A percentile compares a stretch with the other conserved stretches of the same genome.
phyloP scores from a whole-genome alignment of 2,329 filamentous ascomycete species.

The Neonectria neomacrospora region DNA sequence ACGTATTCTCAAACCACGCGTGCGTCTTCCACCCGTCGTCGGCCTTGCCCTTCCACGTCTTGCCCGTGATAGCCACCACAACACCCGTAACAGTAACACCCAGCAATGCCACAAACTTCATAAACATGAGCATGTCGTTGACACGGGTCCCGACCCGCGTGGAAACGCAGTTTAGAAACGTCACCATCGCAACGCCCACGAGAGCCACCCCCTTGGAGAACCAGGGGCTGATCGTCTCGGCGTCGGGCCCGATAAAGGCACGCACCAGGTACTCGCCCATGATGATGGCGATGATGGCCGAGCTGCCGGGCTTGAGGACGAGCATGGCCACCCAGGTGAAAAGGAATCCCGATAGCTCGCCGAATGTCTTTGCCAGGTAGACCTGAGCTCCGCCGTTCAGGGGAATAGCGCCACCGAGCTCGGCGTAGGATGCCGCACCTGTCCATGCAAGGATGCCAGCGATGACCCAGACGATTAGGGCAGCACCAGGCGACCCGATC shows the following conservation, averaged over 20 bases:
- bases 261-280: constrained; percentile 98
- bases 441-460: constrained; percentile 97
- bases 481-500: constrained; percentile 89
- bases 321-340: constrained; percentile 97
- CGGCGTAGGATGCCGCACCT: constrained; percentile 92
- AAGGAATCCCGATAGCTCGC: constrained; percentile 90
- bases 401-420: constrained; percentile 94
- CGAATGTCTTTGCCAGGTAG: constrained; percentile 96
- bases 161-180: constrained; percentile 88
- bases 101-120: constrained; percentile 92
- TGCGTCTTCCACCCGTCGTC: constrained; percentile 88
- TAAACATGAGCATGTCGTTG: constrained; percentile 94
- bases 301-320: constrained; percentile 91
- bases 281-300: constrained; percentile 96
- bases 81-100: constrained; percentile 89
- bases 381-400: constrained; percentile 94
- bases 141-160: constrained; percentile 88
- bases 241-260: constrained; percentile 87
- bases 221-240: constrained; percentile 83
- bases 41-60: constrained; percentile 78
- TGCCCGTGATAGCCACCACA: constrained; percentile 87
- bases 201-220: constrained; percentile 90
- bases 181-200: constrained; percentile 79
- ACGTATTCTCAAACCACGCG: constrained; percentile 90
- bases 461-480: constrained; percentile 90